phyloP scores from a whole-genome alignment of 2,329 filamentous ascomycete species.

The Cladophialophora immunda region DNA sequence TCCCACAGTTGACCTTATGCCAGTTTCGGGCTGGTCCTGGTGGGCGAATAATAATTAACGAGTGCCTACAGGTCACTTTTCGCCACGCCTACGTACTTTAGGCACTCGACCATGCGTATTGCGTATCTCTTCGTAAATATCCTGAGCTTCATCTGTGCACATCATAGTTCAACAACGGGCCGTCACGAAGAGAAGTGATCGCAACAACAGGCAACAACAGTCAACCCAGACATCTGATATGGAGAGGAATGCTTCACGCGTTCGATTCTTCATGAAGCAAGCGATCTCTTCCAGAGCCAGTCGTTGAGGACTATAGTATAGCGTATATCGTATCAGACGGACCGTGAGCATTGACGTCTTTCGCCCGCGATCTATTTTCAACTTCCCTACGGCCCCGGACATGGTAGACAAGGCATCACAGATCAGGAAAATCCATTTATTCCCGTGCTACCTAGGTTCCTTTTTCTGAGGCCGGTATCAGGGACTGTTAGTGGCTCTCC shows the following conservation, averaged over 20 bases:
- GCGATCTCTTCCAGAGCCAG: not conserved
- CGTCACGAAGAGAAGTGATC: not conserved
- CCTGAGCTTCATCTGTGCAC: not conserved
- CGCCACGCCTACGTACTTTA: not conserved
- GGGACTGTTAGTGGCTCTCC: too few relatives aligned
- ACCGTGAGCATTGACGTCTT: not conserved
- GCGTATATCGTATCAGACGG: not conserved
- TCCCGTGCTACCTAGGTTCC: too few relatives aligned
- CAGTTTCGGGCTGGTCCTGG: not conserved
- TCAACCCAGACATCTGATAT: too few relatives aligned
- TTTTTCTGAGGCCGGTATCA: too few relatives aligned
- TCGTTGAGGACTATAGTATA: not conserved
- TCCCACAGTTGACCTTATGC: not conserved
- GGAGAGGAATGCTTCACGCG: too few relatives aligned
- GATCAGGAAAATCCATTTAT: too few relatives aligned
- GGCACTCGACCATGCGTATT: not conserved
- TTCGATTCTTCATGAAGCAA: not conserved
- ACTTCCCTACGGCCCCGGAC: not conserved
- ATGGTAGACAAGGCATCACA: not conserved
- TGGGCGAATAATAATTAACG: too few relatives aligned
- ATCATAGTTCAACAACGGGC: not conserved
- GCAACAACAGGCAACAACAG: too few relatives aligned
- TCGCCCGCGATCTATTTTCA: not conserved
- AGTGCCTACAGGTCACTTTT: too few relatives aligned
- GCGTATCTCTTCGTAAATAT: slow-evolving; percentile 2